Evolutionary conservation across 768 basidiomycete species (phyloP).

Genomic region (Hericium rajendrae): DNA sequence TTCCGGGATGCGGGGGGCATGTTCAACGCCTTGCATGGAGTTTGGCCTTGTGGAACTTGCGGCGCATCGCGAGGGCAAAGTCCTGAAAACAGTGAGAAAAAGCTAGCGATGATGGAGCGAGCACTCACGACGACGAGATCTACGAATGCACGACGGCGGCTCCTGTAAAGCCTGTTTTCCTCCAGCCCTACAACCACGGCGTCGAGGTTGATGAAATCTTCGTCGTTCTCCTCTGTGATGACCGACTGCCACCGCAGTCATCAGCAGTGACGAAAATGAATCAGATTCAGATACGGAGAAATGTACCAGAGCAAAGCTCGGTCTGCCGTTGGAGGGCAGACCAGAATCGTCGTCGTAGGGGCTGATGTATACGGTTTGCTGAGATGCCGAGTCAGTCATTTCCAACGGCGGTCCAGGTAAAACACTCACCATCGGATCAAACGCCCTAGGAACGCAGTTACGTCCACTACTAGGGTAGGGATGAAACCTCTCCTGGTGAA

Average conservation of each 20-base stretch:
- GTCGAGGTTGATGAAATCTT: not conserved
- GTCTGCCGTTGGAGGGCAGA: not conserved
- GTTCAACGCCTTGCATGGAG: not conserved
- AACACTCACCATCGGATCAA: not conserved
- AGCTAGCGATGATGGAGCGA: not conserved
- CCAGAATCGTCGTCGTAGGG: not conserved
- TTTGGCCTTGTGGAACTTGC: not conserved
- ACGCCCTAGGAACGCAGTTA: not conserved
- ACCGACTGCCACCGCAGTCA: not conserved
- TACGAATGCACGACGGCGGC: not conserved
- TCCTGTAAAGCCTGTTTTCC: not conserved
- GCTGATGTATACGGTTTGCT: not conserved
- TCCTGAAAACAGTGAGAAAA: not conserved
- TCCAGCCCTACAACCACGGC: not conserved
- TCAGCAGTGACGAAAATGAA: not conserved
- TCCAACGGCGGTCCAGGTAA: not conserved
- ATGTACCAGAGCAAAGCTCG: not conserved
- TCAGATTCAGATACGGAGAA: not conserved
- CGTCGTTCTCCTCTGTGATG: not conserved
- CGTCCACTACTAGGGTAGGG: slow-evolving; percentile 7
- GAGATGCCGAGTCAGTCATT: not conserved
- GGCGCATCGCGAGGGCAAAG: not conserved
- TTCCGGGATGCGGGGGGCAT: not conserved
- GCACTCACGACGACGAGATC: not conserved
- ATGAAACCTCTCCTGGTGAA: slow-evolving; percentile 11